phyloP scores from a whole-genome alignment of 345 rosid genomes.

The Linum trigynum region DNA sequence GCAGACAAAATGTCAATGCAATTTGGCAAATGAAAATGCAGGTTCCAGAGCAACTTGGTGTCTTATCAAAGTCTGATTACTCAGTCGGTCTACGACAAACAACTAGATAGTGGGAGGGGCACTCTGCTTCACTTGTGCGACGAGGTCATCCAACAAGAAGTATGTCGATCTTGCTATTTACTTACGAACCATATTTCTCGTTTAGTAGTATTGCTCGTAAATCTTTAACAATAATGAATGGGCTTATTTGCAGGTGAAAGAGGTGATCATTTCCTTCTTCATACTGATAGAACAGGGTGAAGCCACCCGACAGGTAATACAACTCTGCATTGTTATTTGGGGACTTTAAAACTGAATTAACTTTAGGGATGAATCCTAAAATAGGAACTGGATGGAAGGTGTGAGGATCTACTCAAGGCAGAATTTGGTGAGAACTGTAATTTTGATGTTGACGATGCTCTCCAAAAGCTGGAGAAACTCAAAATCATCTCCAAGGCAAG shows the following conservation, averaged over 20 bases:
- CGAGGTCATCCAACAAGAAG: constrained; percentile 29
- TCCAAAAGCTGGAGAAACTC: constrained; percentile 72
- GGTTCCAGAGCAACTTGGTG: constrained; percentile 17
- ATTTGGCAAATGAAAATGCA: neutral
- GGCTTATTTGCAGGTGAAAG: constrained; percentile 17
- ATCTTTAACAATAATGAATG: neutral
- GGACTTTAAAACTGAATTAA: neutral
- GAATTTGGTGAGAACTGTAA: constrained; percentile 10
- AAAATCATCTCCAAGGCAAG: constrained; percentile 73
- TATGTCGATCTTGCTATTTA: neutral
- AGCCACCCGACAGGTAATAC: constrained; percentile 21
- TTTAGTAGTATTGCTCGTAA: neutral
- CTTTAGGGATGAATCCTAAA: neutral
- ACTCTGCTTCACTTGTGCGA: constrained; percentile 83
- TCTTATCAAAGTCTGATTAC: constrained; percentile 18
- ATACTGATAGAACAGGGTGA: constrained; percentile 95
- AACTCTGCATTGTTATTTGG: neutral
- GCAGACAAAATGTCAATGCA: no score
- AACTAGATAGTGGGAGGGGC: constrained; percentile 80
- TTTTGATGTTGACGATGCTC: constrained; percentile 14
- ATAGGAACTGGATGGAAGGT: constrained; percentile 2
- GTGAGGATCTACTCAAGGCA: constrained; percentile 2
- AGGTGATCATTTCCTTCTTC: constrained; percentile 79
- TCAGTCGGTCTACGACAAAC: constrained; percentile 42
- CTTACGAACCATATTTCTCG: neutral